phyloP scores from a whole-genome alignment of 192 early-diverging fungal species.

The Funneliformis geosporum region DNA sequence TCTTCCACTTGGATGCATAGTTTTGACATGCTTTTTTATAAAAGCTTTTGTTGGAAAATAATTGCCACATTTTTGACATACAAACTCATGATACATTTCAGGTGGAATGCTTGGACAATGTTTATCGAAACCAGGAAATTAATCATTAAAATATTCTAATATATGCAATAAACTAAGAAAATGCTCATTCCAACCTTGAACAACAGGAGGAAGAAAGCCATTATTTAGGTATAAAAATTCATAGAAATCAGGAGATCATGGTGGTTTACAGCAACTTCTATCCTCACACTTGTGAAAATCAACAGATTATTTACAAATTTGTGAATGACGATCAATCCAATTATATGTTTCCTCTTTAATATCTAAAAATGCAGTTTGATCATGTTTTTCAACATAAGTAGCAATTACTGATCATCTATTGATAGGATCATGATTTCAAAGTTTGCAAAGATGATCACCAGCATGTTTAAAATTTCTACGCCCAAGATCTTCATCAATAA shows the following conservation, averaged over 20 bases:
- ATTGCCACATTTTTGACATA: too few relatives aligned
- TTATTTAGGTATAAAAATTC: background rate
- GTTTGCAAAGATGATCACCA: background rate
- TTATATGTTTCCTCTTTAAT: background rate
- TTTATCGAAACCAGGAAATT: too few relatives aligned
- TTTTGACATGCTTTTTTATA: too few relatives aligned
- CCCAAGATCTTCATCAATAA: background rate
- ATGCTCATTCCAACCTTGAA: background rate
- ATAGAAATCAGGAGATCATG: background rate
- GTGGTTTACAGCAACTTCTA: background rate
- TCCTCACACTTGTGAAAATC: background rate
- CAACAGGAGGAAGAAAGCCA: constrained; percentile 1
- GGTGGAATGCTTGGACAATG: too few relatives aligned
- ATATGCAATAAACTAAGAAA: background rate
- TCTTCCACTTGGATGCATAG: too few relatives aligned
- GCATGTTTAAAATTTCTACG: background rate
- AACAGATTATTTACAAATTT: background rate
- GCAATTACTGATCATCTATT: background rate
- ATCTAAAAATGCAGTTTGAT: background rate
- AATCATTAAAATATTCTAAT: background rate
- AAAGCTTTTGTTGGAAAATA: too few relatives aligned
- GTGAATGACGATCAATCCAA: background rate
- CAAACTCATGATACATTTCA: too few relatives aligned
- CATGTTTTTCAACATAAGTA: background rate
- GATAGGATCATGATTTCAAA: background rate